Evolutionary conservation across 2,329 filamentous ascomycete species (phyloP), one percentile per base, ranked within the genome.

Genomic region (Penicillium griseofulvum): DNA sequence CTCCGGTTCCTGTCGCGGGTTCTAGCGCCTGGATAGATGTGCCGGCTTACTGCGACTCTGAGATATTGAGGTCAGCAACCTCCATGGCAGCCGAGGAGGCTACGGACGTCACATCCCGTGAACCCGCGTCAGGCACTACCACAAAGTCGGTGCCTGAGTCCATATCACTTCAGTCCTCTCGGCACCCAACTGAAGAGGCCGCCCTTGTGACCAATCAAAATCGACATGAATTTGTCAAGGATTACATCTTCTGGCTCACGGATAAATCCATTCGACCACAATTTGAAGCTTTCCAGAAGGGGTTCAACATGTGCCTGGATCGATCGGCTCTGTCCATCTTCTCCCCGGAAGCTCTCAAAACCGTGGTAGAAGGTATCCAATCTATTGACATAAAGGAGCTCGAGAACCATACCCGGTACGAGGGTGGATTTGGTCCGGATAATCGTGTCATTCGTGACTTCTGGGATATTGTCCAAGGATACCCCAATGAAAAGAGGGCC

Each of bases 191-290:
- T 57, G 72, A 58, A 67, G 84, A 89, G 58, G 83, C 88, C 0
- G 81, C 83, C 0, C 76, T 90, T n/a, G 91, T 97, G 26, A 96
- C 90, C 0, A 87, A 88, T 62, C 82, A 81, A 36, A 97, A 95
- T 70, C 86, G 91, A 42, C 80, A 86, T 49, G 81, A 84, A 29
- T 99, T 91, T 64, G 86, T 96, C 4, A 83, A 81, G 52, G 90
- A 96, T 72, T 97, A 97, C 71, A 88, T 95, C 61, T 81, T 81
- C 55, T 95, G 91, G 80, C 81, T 97, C 26, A 90, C 89, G 0
- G 84, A 91, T 67, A 81, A 88, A 36, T 94, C 91, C 0, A 80
- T 97, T 39, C 77, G 80, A 0, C 85, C 87, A 0, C 92, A 97
- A 69, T 91, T 87, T 64, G 80, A 85, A 49, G 90, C 93, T 1